Base-by-base conservation (phyloP, 495 filamentous ascomycete genomes). In the Tuber microsphaerosporum region DNA sequence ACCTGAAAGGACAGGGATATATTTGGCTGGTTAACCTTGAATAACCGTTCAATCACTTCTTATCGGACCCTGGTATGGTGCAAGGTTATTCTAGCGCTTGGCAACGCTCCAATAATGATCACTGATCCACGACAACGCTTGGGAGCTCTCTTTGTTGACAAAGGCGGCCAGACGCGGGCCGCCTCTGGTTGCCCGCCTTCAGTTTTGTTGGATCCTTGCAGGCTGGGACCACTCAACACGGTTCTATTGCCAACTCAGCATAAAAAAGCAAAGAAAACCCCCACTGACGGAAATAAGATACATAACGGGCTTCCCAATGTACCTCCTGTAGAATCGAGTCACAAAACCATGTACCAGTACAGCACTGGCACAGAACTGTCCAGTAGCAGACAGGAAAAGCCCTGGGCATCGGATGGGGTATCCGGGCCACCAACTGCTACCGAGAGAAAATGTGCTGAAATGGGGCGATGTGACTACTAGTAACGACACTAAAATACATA, bases 131-230 rank as follows among this genome's bases (percentile, higher is more conserved):
- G 56, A 65, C 56, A 65, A 17, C 56, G 26, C 56, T 65, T 65
- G 56, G 26, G 56, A 65, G 56, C 56, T 65, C 26, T 34, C 56
- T 2, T 6, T 2, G 26, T 65, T 34, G 26, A 34, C 12, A 34
- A 34, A 65, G 56, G 56, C 56, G 56, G 56, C 56, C 56, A 65
- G 56, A 65, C 56, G 56, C 56, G 56, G 56, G 56, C 56, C 56
- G 56, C 56, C 56, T 65, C 56, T 17, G 16, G 56, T 34, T 65
- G 56, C 56, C 56, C 56, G 56, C 56, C 31, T 34, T 65, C 56
- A 34, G 14, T 65, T 65, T 34, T 34, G 56, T 65, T 65, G 56
- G 56, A 65, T 65, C 56, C 26, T 65, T 65, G 56, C n/a, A 65
- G 56, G 56, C 14, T 65, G 56, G 56, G 56, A 17, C 12, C 26